phyloP scores from a whole-genome alignment of 257 asterid genomes.

The Ilex aquifolium region DNA sequence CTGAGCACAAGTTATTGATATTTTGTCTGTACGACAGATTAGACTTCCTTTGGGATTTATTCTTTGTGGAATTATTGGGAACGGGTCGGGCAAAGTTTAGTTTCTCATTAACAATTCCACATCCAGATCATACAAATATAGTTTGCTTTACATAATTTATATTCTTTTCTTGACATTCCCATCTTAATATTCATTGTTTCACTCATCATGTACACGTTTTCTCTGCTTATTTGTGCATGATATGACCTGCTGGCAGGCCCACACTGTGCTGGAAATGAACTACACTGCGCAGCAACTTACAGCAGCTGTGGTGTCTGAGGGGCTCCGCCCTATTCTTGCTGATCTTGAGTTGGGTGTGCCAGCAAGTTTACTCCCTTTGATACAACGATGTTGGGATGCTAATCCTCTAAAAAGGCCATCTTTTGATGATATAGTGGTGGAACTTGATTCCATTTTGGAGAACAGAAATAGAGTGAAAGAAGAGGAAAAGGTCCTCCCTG shows the following conservation, averaged over 20 bases:
- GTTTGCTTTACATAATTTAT: too few species aligned
- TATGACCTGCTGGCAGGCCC: constrained; percentile 57
- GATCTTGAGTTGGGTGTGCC: constrained; percentile 46
- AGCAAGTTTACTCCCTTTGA: constrained; percentile 47
- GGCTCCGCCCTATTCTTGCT: constrained; percentile 79
- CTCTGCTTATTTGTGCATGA: not conserved
- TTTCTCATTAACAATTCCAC: too few species aligned
- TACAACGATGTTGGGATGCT: constrained; percentile 75
- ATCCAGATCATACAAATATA: too few species aligned
- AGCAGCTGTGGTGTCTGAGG: constrained; percentile 79
- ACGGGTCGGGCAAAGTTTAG: too few species aligned
- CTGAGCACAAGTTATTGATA: too few species aligned
- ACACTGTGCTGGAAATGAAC: constrained; percentile 95
- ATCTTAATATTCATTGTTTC: too few species aligned
- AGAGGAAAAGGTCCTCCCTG: constrained; percentile 16
- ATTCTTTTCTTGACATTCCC: too few species aligned
- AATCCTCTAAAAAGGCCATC: constrained; percentile 70
- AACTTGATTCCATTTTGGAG: constrained; percentile 47
- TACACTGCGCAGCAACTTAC: constrained; percentile 90
- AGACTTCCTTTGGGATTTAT: too few species aligned
- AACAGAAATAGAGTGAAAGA: constrained; percentile 16
- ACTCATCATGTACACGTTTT: too few species aligned
- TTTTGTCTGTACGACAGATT: too few species aligned
- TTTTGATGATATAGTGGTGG: constrained; percentile 55
- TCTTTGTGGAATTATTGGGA: too few species aligned